Evolutionary conservation across 345 rosid species (phyloP).

Genomic region (Psidium friedrichsthalianum): DNA sequence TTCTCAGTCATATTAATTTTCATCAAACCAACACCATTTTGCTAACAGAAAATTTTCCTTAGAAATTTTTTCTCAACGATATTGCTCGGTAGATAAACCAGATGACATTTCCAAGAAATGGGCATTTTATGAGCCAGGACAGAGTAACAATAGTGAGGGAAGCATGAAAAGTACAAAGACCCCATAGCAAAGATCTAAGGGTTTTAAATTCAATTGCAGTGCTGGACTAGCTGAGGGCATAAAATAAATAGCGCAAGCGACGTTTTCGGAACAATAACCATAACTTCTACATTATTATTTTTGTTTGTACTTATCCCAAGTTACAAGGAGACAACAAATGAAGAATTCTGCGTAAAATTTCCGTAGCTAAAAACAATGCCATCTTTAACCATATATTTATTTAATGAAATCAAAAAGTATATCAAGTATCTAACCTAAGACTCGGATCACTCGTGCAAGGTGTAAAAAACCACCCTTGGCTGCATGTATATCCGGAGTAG

Average conservation of each 20-base stretch:
- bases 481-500: conserved; percentile 85
- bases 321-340: neutral
- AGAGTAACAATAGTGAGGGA: neutral
- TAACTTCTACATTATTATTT: neutral
- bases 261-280: neutral
- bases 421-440: conserved; percentile 49
- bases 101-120: neutral
- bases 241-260: neutral
- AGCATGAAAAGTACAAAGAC: neutral
- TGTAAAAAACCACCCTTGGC: conserved; percentile 96
- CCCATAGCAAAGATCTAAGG: neutral
- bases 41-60: neutral
- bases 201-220: neutral
- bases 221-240: neutral
- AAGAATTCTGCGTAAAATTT: neutral
- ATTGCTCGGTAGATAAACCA: neutral
- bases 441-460: conserved; percentile 82
- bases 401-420: neutral
- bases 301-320: neutral
- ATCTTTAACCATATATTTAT: neutral
- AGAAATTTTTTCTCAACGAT: neutral
- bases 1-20: neutral
- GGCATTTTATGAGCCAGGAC: neutral
- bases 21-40: neutral
- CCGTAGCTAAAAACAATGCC: neutral